Percentiles rank a stretch among this genome's conserved stretches.
phyloP scores from a whole-genome alignment of 2,329 filamentous ascomycete species.

The Bipolaris sorokiniana region DNA sequence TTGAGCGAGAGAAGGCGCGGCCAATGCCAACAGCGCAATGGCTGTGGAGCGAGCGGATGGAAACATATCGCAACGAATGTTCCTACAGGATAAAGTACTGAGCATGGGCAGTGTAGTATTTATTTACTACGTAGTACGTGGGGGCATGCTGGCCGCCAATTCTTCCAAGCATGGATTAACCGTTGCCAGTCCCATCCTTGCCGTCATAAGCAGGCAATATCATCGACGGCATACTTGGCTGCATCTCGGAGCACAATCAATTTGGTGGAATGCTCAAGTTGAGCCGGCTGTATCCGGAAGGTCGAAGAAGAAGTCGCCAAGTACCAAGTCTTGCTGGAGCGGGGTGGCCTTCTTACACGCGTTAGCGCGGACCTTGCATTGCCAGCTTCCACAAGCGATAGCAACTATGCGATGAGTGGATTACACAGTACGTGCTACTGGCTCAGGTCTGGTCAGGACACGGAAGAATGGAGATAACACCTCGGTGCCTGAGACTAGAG shows the following conservation, averaged over 20 bases:
- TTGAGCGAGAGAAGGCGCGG: constrained; percentile 17
- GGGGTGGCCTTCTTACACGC: constrained; percentile 5
- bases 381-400: background rate
- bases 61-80: constrained; percentile 11
- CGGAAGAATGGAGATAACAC: no score
- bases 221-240: constrained; percentile 1
- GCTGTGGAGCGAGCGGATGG: constrained; percentile 4
- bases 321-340: constrained; percentile 8
- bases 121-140: constrained; percentile 4
- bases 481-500: background rate
- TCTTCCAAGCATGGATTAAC: constrained; percentile 4
- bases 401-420: background rate
- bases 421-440: background rate
- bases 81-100: background rate
- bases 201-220: background rate
- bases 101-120: background rate
- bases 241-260: constrained; percentile 3
- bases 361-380: constrained; percentile 5
- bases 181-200: constrained; percentile 3
- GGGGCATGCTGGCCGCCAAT: constrained; percentile 1
- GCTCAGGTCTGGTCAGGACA: no score
- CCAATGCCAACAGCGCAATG: constrained; percentile 12
- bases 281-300: constrained; percentile 7
- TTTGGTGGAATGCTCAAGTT: constrained; percentile 1
- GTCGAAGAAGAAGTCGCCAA: constrained; percentile 6